Conservation (phyloP, 805 yeast genomes). For the Cyberlindnera suaveolens region DNA sequence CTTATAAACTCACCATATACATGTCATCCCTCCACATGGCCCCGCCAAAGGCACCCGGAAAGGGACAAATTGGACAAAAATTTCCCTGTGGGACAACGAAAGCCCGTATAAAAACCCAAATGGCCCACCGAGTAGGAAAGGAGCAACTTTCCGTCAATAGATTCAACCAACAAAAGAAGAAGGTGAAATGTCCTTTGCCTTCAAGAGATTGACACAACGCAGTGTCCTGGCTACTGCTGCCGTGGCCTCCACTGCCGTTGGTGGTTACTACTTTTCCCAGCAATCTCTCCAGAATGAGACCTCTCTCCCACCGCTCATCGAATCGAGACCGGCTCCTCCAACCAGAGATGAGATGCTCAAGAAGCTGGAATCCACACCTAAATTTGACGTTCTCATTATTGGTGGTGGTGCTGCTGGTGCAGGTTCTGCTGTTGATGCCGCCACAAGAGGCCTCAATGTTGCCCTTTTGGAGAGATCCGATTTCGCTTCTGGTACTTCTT, state of each 20-base stretch:
- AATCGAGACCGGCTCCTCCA: conserved; percentile 45
- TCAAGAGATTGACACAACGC: conserved; percentile 21
- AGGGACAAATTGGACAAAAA: too few species aligned
- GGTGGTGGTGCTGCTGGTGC: conserved; percentile 98
- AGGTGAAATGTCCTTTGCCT: conserved; percentile 20
- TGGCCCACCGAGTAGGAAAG: background rate
- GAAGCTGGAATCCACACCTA: conserved; percentile 40
- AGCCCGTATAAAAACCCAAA: background rate
- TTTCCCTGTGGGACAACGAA: too few species aligned
- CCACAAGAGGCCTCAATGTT: conserved; percentile 84
- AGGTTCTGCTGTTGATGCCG: conserved; percentile 89
- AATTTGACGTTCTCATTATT: conserved; percentile 76
- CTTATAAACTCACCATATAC: too few species aligned
- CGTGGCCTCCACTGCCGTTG: conserved; percentile 17
- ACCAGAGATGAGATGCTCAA: conserved; percentile 46
- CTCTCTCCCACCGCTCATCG: conserved; percentile 32
- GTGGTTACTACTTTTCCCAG: conserved; percentile 10
- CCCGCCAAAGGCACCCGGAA: too few species aligned
- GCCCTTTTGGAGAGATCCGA: conserved; percentile 83
- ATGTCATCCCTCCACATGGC: too few species aligned
- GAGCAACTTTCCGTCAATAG: too few species aligned
- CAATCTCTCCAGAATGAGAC: conserved; percentile 15
- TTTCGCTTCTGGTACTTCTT: conserved; percentile 89
- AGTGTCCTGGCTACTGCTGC: conserved; percentile 21
- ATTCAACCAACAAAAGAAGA: too few species aligned